These are phyloP conservation scores for Diaporthe citrichinensis DNA, from an alignment of 2,329 filamentous ascomycete species.

Conservation along the genomic window DNA sequence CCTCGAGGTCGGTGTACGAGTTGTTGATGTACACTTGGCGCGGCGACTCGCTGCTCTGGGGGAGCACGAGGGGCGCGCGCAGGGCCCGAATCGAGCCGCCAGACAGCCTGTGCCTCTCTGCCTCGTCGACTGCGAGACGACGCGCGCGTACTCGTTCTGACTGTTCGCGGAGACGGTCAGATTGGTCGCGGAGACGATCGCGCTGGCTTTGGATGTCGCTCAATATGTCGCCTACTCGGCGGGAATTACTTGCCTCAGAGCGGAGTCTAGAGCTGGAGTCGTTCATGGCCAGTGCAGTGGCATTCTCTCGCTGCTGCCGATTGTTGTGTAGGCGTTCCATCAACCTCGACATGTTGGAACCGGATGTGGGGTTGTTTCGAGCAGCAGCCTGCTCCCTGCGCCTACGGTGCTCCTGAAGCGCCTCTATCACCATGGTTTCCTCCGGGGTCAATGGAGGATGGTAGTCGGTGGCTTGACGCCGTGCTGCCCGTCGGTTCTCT, in stretches of 20 bases:
- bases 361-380: slow-evolving; percentile 24
- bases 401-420: slow-evolving; percentile 67
- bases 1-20: slow-evolving; percentile 36
- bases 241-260: slow-evolving; percentile 38
- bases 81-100: slow-evolving; percentile 24
- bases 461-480: slow-evolving; percentile 56
- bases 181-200: slow-evolving; percentile 51
- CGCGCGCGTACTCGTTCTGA: slow-evolving; percentile 39
- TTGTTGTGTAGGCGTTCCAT: slow-evolving; percentile 39
- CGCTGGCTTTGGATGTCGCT: slow-evolving; percentile 55
- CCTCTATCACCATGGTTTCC: slow-evolving; percentile 70
- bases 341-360: slow-evolving; percentile 32
- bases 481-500: slow-evolving; percentile 49
- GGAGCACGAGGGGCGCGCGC: slow-evolving; percentile 27
- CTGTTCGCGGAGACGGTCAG: slow-evolving; percentile 43
- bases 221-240: slow-evolving; percentile 55
- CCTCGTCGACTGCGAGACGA: slow-evolving; percentile 32
- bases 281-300: slow-evolving; percentile 6
- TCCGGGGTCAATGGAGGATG: slow-evolving; percentile 67
- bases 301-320: slow-evolving; percentile 21
- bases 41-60: slow-evolving; percentile 21
- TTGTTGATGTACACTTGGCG: slow-evolving; percentile 33
- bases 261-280: slow-evolving; percentile 28
- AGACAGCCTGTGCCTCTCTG: slow-evolving; percentile 28
- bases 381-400: slow-evolving; percentile 59